phyloP scores from a whole-genome alignment of 1,284 basidiomycete species.

The Cronartium ribicola region DNA sequence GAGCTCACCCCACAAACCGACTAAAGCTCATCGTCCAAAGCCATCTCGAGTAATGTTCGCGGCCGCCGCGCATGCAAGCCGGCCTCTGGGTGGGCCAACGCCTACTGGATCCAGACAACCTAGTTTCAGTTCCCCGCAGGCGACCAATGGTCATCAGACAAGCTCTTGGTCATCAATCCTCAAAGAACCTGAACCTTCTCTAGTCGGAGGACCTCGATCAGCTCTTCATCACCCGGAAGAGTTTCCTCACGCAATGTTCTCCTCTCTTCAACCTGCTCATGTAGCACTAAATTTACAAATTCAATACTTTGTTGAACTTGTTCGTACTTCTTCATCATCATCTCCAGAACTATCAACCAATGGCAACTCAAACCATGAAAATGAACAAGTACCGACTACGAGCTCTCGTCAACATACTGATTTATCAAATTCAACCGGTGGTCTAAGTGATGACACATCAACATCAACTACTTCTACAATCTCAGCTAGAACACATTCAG shows the following conservation, averaged over 20 bases:
- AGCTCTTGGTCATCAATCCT: constrained; percentile 1
- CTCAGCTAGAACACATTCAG: constrained; percentile 37
- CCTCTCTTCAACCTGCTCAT: constrained; percentile 62
- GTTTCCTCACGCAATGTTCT: constrained; percentile 29
- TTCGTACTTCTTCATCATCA: constrained; percentile 57
- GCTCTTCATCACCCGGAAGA: constrained; percentile 7
- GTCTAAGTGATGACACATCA: constrained; percentile 43
- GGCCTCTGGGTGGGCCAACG: constrained; percentile 25
- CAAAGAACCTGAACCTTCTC: not conserved
- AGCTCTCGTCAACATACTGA: constrained; percentile 16
- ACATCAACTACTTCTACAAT: constrained; percentile 44
- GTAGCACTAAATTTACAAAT: constrained; percentile 75
- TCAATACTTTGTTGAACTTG: constrained; percentile 72
- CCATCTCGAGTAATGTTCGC: constrained; percentile 12
- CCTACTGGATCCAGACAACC: constrained; percentile 16
- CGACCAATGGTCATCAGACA: constrained; percentile 1
- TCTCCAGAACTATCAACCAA: constrained; percentile 10
- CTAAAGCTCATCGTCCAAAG: constrained; percentile 6
- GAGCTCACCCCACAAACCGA: not conserved
- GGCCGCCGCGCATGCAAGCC: constrained; percentile 9
- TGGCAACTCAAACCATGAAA: constrained; percentile 6
- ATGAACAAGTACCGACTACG: not conserved
- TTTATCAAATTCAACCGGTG: constrained; percentile 43
- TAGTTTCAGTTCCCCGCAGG: constrained; percentile 3
- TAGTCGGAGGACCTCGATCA: not conserved